A percentile compares a stretch with the other conserved stretches of the same genome.
These are phyloP conservation scores for Pilatotrama ljubarskyi DNA, from an alignment of 768 basidiomycete genomes.

Conservation along the genomic window DNA sequence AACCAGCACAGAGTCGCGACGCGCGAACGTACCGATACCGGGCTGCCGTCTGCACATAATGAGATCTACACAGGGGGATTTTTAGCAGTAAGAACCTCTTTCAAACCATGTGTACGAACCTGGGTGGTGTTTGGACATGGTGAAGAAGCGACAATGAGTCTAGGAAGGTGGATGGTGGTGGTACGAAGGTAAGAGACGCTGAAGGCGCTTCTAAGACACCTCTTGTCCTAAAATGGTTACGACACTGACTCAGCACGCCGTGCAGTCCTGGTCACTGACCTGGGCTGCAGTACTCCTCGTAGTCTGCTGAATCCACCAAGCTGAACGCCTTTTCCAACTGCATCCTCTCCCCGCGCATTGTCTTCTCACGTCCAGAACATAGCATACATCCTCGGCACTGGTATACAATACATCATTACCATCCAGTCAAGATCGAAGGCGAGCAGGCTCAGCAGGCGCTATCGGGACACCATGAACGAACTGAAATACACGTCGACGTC, in stretches of 20 bases:
- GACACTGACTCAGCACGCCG: neutral
- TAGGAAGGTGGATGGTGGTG: constrained; percentile 11
- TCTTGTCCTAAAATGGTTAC: neutral
- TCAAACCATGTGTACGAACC: constrained; percentile 21
- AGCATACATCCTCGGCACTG: too few relatives aligned
- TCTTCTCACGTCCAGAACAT: too few relatives aligned
- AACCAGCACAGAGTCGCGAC: neutral
- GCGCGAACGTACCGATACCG: constrained; percentile 75
- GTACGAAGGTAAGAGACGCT: neutral
- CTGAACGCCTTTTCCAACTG: too few relatives aligned
- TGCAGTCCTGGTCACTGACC: too few relatives aligned
- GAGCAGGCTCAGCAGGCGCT: too few relatives aligned
- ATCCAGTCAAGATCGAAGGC: too few relatives aligned
- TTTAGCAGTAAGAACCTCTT: neutral
- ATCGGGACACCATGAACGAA: constrained; percentile 46
- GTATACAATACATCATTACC: too few relatives aligned
- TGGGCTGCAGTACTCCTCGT: neutral
- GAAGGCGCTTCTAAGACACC: neutral
- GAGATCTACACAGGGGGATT: constrained; percentile 57
- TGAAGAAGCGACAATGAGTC: constrained; percentile 1
- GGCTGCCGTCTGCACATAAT: constrained; percentile 99
- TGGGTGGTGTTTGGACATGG: constrained; percentile 40
- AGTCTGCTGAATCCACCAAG: too few relatives aligned
- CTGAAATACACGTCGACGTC: constrained; percentile 49
- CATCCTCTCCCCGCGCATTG: too few relatives aligned